These are phyloP conservation scores for Apiotrichum veenhuisii DNA, from an alignment of 1,284 basidiomycete genomes.

Conservation along the genomic window DNA sequence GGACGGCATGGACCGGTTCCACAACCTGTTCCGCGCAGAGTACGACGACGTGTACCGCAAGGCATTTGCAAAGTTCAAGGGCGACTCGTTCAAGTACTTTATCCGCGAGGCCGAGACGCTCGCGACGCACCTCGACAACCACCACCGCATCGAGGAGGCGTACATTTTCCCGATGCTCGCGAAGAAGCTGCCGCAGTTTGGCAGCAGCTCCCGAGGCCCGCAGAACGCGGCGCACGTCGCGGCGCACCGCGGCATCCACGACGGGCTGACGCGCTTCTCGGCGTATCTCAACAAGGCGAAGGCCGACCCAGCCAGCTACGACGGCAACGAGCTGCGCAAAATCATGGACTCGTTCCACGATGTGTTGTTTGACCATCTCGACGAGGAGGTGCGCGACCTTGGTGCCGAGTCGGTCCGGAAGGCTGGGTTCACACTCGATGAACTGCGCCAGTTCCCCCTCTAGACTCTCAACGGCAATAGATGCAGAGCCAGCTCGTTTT, in stretches of 20 bases:
- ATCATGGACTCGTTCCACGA: conserved; percentile 63
- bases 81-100: conserved; percentile 53
- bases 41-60: conserved; percentile 49
- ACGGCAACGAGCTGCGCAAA: conserved; percentile 57
- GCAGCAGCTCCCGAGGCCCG: conserved; percentile 17
- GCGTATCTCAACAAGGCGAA: conserved; percentile 54
- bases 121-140: conserved; percentile 58
- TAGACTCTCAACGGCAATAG: conserved; percentile 21
- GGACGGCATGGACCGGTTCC: conserved; percentile 41
- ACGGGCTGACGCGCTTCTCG: conserved; percentile 59
- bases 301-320: conserved; percentile 56
- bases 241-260: conserved; percentile 63
- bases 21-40: conserved; percentile 40
- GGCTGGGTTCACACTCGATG: conserved; percentile 60
- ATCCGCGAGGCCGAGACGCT: conserved; percentile 53
- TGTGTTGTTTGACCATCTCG: conserved; percentile 62
- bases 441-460: conserved; percentile 56
- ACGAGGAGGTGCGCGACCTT: conserved; percentile 64
- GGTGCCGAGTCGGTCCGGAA: conserved; percentile 61
- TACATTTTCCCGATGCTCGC: conserved; percentile 64
- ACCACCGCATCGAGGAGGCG: conserved; percentile 59
- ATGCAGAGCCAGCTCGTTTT: too few species aligned
- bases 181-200: conserved; percentile 61
- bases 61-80: conserved; percentile 56
- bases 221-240: conserved; percentile 57